Conservation (phyloP, 495 filamentous ascomycete species). For the Aspergillus panamensis region DNA sequence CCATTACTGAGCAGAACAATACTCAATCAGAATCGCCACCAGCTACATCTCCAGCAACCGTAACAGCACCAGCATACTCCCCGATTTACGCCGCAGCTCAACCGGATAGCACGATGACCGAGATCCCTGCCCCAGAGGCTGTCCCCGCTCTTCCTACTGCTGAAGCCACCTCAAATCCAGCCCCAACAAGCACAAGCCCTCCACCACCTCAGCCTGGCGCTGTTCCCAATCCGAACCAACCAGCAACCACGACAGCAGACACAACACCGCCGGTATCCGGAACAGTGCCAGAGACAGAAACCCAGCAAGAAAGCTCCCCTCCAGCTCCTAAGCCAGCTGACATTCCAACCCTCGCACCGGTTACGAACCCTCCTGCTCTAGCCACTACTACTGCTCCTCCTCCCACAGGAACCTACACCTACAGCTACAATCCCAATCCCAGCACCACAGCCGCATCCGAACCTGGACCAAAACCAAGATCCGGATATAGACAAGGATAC, state of each 20-base stretch:
- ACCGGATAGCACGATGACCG: slow-evolving; percentile 29
- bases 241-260: slow-evolving; percentile 4
- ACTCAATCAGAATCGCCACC: slow-evolving; percentile 36
- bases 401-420: slow-evolving; percentile 22
- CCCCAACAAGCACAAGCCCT: slow-evolving; percentile 15
- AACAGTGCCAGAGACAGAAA: slow-evolving; percentile 3
- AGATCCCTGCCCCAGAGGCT: slow-evolving; percentile 23
- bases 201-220: slow-evolving; percentile 18
- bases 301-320: slow-evolving; percentile 13
- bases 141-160: neutral
- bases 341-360: slow-evolving; percentile 15
- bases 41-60: slow-evolving; percentile 27
- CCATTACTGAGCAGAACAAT: slow-evolving; percentile 19
- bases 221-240: neutral
- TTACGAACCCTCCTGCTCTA: slow-evolving; percentile 7
- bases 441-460: slow-evolving; percentile 15
- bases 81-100: slow-evolving; percentile 47
- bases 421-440: slow-evolving; percentile 13
- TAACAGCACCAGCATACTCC: slow-evolving; percentile 38
- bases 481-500: neutral
- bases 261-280: neutral
- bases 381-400: slow-evolving; percentile 23
- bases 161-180: slow-evolving; percentile 36
- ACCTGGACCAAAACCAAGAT: too few relatives aligned
- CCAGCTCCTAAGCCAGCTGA: slow-evolving; percentile 4